A percentile compares a stretch with the other conserved stretches of the same genome.
Conservation (phyloP, 2,329 filamentous ascomycete species). For the Venturia effusa region DNA sequence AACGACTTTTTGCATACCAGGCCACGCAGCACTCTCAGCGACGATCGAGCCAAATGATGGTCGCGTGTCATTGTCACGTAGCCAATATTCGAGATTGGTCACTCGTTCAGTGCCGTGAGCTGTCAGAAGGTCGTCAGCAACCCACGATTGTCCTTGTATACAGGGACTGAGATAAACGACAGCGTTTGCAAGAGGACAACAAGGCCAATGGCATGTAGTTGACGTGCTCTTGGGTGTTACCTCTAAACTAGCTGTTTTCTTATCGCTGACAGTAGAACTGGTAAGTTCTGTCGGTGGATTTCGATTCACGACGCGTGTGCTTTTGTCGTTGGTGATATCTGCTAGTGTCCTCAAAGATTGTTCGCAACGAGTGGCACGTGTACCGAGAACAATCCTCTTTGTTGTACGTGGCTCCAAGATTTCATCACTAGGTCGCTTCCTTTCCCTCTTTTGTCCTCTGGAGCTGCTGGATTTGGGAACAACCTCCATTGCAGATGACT, state of each 20-base stretch:
- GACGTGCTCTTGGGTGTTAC: background rate
- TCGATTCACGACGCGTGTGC: background rate
- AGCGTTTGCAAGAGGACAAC: constrained; percentile 7
- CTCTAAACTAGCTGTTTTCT: background rate
- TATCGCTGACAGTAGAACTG: too few relatives aligned
- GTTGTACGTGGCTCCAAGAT: background rate
- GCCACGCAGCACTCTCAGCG: constrained; percentile 4
- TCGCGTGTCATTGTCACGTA: background rate
- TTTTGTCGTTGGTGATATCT: background rate
- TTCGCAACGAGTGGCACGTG: background rate
- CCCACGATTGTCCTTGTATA: background rate
- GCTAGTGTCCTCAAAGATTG: background rate
- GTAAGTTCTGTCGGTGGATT: background rate
- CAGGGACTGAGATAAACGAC: constrained; percentile 8
- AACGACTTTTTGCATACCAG: constrained; percentile 3
- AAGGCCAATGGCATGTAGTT: background rate
- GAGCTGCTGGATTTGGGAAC: background rate
- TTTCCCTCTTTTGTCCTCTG: background rate
- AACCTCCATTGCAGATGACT: background rate
- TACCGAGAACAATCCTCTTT: background rate
- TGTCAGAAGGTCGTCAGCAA: background rate
- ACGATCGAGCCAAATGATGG: background rate
- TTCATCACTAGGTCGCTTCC: background rate
- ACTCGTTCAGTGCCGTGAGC: constrained; percentile 2
- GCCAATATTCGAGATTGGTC: constrained; percentile 4